Base-by-base conservation (phyloP, 176 grass and related monocot genomes). In the Cenchrus fungigraminus region DNA sequence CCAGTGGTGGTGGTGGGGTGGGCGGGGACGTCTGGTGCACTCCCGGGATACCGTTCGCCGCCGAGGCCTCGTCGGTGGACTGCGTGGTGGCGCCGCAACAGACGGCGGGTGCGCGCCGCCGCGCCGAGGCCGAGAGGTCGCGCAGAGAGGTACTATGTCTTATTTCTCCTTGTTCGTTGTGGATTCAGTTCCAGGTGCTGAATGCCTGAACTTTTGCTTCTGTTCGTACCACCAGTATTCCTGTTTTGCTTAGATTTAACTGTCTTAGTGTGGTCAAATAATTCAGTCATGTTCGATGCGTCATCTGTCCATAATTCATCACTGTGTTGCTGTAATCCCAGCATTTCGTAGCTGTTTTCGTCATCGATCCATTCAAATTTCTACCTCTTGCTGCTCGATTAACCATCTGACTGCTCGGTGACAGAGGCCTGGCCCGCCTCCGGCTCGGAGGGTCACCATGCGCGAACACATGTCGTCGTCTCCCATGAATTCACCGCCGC, bases 11-110 rank as follows among this genome's bases (percentile, higher is more conserved):
- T 31, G 79, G 76, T 15, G 79, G 80, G 71, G 51, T 68, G 17
- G 55, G 71, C 1, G 93, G 89, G 61, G 96, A 95, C 77, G 87
- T 98, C 73, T 98, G 96, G 96, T 95, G 93, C 81, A 77, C 93
- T 13, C 93, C 90, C 17, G 93, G 90, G 45, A 92, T 92, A 19
- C 90, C 93, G 51, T 95, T 92, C 82, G 85, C 88, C 37, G 97
- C 92, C 8, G 97, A 98, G 77, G 91, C 96, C 2, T 91, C 89
- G 0, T 95, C 93, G 32, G 89, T 98, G 16, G 88, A 98, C 76
- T 98, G 97, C 82, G 90, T 98, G 72, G 97, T 95, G 72, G 87
- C 85, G 59, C 83, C 78, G 65, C 85, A 92, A 59, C 90, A 85
- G 31, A 9, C 83, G 80, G 59, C 22, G 0, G 88, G 2, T 4